Conservation (phyloP, 2,329 filamentous ascomycete species). For the Talaromyces marneffei region DNA sequence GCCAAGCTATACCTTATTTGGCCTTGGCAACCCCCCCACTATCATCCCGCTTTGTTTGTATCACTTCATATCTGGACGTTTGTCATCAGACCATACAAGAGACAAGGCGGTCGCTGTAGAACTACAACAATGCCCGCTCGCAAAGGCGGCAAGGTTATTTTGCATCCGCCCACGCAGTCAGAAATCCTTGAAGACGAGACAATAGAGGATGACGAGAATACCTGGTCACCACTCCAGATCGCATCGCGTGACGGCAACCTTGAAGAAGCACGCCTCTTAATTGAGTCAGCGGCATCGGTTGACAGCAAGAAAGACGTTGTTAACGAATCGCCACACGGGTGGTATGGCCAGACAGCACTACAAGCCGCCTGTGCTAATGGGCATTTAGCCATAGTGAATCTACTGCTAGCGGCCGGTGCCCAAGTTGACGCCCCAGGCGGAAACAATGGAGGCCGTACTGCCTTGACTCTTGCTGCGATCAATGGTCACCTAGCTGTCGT, state of each 20-base stretch:
- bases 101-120: not conserved
- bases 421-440: conserved; percentile 15
- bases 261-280: conserved; percentile 17
- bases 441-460: conserved; percentile 17
- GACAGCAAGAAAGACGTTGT: conserved; percentile 5
- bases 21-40: not conserved
- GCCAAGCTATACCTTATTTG: not conserved
- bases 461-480: conserved; percentile 17
- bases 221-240: conserved; percentile 18
- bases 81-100: not conserved
- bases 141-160: conserved; percentile 12
- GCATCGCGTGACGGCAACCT: conserved; percentile 17
- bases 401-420: conserved; percentile 25
- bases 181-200: conserved; percentile 12
- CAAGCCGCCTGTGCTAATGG: conserved; percentile 30
- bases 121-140: conserved; percentile 2
- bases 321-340: conserved; percentile 16
- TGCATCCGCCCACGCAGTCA: not conserved
- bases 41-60: not conserved
- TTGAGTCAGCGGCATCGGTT: conserved; percentile 3
- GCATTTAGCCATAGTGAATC: conserved; percentile 32
- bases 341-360: conserved; percentile 16
- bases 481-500: conserved; percentile 18
- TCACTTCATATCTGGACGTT: not conserved
- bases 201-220: conserved; percentile 10